Conservation (phyloP, 139 green algal species). For the Chlorokybus atmophyticus region DNA sequence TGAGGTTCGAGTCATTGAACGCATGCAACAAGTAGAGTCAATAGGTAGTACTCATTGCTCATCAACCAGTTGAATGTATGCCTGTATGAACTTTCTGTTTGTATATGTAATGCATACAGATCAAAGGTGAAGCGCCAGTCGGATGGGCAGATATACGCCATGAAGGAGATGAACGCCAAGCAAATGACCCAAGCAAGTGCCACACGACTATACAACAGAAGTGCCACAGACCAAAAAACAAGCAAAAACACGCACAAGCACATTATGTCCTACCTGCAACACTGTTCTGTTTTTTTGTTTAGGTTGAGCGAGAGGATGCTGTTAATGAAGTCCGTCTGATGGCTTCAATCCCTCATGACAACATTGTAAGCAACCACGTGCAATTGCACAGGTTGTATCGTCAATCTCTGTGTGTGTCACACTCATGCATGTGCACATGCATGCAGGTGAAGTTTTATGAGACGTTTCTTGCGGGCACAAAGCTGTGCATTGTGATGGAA, state of each 20-base stretch:
- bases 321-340: conserved; percentile 64
- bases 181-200: conserved; percentile 39
- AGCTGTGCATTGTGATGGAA: conserved; percentile 70
- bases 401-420: too few species aligned
- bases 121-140: conserved; percentile 16
- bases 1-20: too few species aligned
- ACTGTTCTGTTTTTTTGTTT: background rate
- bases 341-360: conserved; percentile 45
- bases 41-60: background rate
- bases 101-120: background rate
- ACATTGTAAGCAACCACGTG: conserved; percentile 35
- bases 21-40: too few species aligned
- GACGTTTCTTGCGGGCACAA: conserved; percentile 55
- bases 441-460: conserved; percentile 54
- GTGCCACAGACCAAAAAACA: too few species aligned
- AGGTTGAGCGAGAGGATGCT: conserved; percentile 43
- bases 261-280: background rate
- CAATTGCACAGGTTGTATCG: too few species aligned
- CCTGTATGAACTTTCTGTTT: background rate
- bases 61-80: background rate
- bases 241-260: too few species aligned
- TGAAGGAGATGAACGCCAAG: conserved; percentile 62
- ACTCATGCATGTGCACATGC: too few species aligned
- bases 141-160: conserved; percentile 51
- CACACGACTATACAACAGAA: too few species aligned